These are phyloP conservation scores for Miscanthus lutarioriparius DNA, from an alignment of 176 grass and related monocot genomes.

Conservation along the genomic window DNA sequence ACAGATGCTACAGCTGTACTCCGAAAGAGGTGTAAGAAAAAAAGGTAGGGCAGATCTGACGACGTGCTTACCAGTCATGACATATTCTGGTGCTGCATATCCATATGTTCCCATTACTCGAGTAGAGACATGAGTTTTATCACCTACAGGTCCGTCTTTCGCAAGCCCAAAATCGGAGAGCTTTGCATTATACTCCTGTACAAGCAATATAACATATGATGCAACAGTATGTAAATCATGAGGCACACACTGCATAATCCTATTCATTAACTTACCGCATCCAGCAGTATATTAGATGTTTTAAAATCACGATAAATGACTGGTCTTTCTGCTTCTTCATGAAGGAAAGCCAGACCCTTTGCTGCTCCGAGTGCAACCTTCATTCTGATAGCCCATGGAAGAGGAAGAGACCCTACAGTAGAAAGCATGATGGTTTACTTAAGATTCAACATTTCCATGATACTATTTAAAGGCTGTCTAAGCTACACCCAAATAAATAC, in stretches of 20 bases:
- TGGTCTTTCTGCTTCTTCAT: conserved; percentile 85
- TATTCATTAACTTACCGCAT: conserved; percentile 45
- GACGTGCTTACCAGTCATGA: conserved; percentile 66
- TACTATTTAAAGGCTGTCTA: neutral
- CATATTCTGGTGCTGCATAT: conserved; percentile 89
- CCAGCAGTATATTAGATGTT: conserved; percentile 79
- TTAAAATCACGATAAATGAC: conserved; percentile 93
- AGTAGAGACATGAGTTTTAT: conserved; percentile 87
- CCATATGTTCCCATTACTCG: conserved; percentile 88
- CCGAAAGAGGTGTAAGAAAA: neutral
- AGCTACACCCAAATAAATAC: neutral
- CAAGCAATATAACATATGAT: conserved; percentile 34
- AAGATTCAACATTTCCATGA: neutral
- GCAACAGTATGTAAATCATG: conserved; percentile 3
- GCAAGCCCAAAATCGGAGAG: conserved; percentile 88
- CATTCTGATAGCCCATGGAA: conserved; percentile 74
- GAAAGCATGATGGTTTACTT: conserved; percentile 8
- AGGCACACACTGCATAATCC: neutral
- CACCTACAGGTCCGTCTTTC: conserved; percentile 83
- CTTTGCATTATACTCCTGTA: conserved; percentile 86
- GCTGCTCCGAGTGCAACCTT: conserved; percentile 84
- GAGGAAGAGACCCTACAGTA: conserved; percentile 69
- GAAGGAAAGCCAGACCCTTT: conserved; percentile 75
- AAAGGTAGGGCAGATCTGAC: neutral
- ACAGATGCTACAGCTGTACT: neutral